A percentile compares a stretch with the other conserved stretches of the same genome.
Evolutionary conservation across 306 rosid genomes (phyloP).

Genomic region (Fragaria ananassa): DNA sequence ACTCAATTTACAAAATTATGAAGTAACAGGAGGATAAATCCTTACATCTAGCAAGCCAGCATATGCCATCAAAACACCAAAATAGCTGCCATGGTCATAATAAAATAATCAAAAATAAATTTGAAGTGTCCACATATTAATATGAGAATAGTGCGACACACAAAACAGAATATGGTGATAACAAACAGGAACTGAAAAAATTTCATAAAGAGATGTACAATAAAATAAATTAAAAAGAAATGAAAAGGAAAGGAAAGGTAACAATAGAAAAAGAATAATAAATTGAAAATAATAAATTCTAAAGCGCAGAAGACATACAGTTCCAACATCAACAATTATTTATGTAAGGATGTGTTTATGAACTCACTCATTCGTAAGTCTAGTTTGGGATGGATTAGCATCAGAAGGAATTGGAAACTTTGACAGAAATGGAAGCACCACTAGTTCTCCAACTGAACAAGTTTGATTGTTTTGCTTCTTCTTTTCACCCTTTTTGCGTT

Average conservation of each 20-base stretch:
- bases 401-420: slow-evolving; percentile 77
- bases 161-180: neutral
- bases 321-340: neutral
- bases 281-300: neutral
- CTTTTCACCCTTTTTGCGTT: slow-evolving; percentile 80
- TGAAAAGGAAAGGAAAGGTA: neutral
- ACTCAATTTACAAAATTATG: slow-evolving; percentile 6
- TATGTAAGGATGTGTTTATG: slow-evolving; percentile 1
- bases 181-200: neutral
- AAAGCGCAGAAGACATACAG: slow-evolving; percentile 1
- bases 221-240: slow-evolving; percentile 12
- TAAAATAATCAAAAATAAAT: slow-evolving; percentile 10
- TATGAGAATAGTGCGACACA: neutral
- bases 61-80: slow-evolving; percentile 79
- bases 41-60: slow-evolving; percentile 86
- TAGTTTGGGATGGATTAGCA: slow-evolving; percentile 47
- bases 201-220: neutral
- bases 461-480: slow-evolving; percentile 47
- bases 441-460: slow-evolving; percentile 69
- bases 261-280: neutral
- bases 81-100: slow-evolving; percentile 57
- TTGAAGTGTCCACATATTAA: neutral
- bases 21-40: slow-evolving; percentile 31
- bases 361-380: slow-evolving; percentile 62
- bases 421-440: slow-evolving; percentile 87